Evolutionary conservation across 495 filamentous ascomycete genomes (phyloP), one percentile per base, ranked within the genome.

Genomic region (Cercophora sp.): DNA sequence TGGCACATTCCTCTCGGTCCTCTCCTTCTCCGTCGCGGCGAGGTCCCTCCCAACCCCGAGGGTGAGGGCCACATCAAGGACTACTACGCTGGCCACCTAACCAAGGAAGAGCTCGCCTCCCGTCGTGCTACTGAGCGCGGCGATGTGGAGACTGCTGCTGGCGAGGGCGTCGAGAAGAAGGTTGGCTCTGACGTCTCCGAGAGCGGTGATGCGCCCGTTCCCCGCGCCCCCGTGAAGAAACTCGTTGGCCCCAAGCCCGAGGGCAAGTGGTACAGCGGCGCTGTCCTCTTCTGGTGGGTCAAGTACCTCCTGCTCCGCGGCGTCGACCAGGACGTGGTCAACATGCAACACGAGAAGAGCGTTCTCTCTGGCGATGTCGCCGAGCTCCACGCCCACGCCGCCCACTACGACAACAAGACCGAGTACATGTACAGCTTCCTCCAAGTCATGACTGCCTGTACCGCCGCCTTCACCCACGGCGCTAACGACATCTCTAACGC

Each of bases 401-500:
- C 72, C 19, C 82, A 86, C 62, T 90, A 84, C 69, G 79, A 86
- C 69, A 88, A 89, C 70, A 79, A 83, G 60, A 82, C 85, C 65
- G 87, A 91, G 69, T 82, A 89, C 71, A 78, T 80, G 52, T 89
- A 85, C 69, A 83, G 83, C 25, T 88, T 87, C 70, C 66, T 88
- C 40, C 86, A 91, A 69, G 66, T 89, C 52, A 60, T 88, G 53
- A 88, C 85, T 16, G 87, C 87, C 20, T 79, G 79, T 61, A 85
- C 84, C 23, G 82, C 84, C 4, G 87, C 84, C 4, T 88, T 90
- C 46, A 83, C 85, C 2, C 87, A 90, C 68, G 86, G 87, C 46
- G 84, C 87, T 57, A 92, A 92, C 66, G 88, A 90, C 63, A 80
- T 90, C 45, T 70, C 81, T 34, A 89, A 88, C 70, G 85, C 87